phyloP scores from a whole-genome alignment of 2,329 filamentous ascomycete genomes.

The Verticillium dahliae region DNA sequence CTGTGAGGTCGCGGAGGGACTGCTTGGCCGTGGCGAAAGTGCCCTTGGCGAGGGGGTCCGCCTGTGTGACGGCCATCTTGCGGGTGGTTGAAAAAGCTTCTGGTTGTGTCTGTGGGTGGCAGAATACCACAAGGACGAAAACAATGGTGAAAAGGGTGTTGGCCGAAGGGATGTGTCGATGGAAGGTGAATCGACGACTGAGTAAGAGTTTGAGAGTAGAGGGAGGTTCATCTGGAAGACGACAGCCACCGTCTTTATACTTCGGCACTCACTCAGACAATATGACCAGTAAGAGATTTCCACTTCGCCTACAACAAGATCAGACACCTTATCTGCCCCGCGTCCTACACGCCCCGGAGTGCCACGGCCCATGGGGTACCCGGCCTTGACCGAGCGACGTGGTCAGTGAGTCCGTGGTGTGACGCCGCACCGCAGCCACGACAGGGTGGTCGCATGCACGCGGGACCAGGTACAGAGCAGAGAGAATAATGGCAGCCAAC shows the following conservation, averaged over 20 bases:
- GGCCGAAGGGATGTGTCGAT: background rate
- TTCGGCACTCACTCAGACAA: background rate
- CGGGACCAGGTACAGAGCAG: background rate
- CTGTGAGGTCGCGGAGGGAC: constrained; percentile 57
- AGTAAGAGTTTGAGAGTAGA: background rate
- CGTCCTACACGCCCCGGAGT: no score
- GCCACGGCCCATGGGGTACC: no score
- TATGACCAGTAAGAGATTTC: background rate
- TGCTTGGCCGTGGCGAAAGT: constrained; percentile 59
- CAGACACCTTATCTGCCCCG: background rate
- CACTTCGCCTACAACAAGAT: background rate
- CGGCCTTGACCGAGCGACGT: background rate
- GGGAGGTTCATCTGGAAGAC: background rate
- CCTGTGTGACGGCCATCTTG: constrained; percentile 33
- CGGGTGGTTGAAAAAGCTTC: background rate
- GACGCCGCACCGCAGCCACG: background rate
- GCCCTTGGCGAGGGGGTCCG: constrained; percentile 63
- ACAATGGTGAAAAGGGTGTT: background rate
- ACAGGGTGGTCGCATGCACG: background rate
- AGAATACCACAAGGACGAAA: background rate
- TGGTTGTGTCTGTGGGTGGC: no score
- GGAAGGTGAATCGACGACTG: background rate
- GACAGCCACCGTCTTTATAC: background rate
- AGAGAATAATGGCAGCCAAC: background rate
- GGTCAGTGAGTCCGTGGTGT: background rate